Percentiles rank a stretch among this genome's conserved stretches.
Evolutionary conservation across 2,329 filamentous ascomycete genomes (phyloP).

Genomic region (Amauroascus verrucosus): DNA sequence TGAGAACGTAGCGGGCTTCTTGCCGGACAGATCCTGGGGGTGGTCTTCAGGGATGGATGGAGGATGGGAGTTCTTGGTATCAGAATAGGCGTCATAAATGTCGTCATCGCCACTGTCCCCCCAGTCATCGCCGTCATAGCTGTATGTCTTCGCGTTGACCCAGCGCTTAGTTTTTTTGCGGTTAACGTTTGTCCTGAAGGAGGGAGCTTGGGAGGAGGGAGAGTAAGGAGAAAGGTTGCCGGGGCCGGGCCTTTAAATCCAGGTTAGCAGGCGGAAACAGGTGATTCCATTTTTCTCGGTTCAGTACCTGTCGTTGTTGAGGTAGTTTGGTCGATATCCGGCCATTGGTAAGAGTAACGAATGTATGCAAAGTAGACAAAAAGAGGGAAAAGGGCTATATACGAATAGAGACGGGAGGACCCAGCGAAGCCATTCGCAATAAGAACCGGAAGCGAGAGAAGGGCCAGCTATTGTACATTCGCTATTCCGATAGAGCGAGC

Average conservation of each 20-base stretch:
- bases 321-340: conserved; percentile 8
- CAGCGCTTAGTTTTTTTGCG: conserved; percentile 88
- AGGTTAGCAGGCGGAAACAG: neutral
- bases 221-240: neutral
- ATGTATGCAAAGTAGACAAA: neutral
- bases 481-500: too few relatives aligned
- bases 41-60: neutral
- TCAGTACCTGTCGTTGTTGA: conserved; percentile 1
- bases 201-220: conserved; percentile 35
- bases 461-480: too few relatives aligned
- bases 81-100: conserved; percentile 46
- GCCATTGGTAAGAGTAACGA: neutral
- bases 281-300: neutral
- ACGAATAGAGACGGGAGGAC: too few relatives aligned
- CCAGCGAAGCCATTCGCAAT: neutral
- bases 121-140: conserved; percentile 92
- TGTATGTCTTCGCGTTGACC: conserved; percentile 77
- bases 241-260: neutral
- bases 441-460: too few relatives aligned
- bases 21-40: neutral
- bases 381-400: neutral
- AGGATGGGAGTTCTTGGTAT: neutral
- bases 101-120: conserved; percentile 57
- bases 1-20: neutral
- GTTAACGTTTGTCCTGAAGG: conserved; percentile 77